A percentile compares a stretch with the other conserved stretches of the same genome.
phyloP scores from a whole-genome alignment of 225 moss, liverwort and hornwort genomes.

The Rhytidiadelphus loreus region DNA sequence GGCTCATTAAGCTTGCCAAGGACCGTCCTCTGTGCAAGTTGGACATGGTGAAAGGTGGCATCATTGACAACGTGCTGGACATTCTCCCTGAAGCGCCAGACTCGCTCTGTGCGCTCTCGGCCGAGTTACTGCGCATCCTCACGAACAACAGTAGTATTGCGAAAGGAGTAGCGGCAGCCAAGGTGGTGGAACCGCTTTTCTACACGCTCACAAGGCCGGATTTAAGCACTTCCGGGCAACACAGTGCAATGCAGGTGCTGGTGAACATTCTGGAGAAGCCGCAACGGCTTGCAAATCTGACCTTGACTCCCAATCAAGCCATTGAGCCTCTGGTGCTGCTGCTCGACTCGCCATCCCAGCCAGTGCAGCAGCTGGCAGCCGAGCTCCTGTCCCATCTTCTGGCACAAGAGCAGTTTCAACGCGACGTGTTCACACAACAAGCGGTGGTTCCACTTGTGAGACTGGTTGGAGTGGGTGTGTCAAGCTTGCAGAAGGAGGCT shows the following conservation, averaged over 20 bases:
- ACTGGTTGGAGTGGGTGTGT: constrained; percentile 72
- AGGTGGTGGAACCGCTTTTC: constrained; percentile 87
- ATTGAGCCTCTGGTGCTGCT: constrained; percentile 82
- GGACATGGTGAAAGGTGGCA: constrained; percentile 98
- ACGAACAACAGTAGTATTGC: constrained; percentile 98
- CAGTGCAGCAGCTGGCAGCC: constrained; percentile 93
- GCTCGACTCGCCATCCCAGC: constrained; percentile 88
- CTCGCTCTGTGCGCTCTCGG: constrained; percentile 68
- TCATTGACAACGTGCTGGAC: constrained; percentile 83
- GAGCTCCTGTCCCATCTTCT: constrained; percentile 83
- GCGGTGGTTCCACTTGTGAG: constrained; percentile 85
- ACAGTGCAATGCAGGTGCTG: constrained; percentile 96
- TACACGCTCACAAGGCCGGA: constrained; percentile 66
- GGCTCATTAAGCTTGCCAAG: constrained; percentile 93
- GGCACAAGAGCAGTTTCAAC: constrained; percentile 83
- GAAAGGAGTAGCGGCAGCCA: constrained; percentile 83
- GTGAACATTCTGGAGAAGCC: constrained; percentile 97
- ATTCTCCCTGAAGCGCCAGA: constrained; percentile 89
- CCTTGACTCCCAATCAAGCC: constrained; percentile 78
- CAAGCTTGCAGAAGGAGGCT: constrained; percentile 87
- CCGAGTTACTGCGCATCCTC: constrained; percentile 85
- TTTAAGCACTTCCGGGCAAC: constrained; percentile 79
- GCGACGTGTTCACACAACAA: constrained; percentile 81
- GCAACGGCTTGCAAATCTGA: constrained; percentile 68
- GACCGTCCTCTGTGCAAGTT: constrained; percentile 94